Conservation (phyloP, 768 basidiomycete genomes). For the Jaapia argillacea region DNA sequence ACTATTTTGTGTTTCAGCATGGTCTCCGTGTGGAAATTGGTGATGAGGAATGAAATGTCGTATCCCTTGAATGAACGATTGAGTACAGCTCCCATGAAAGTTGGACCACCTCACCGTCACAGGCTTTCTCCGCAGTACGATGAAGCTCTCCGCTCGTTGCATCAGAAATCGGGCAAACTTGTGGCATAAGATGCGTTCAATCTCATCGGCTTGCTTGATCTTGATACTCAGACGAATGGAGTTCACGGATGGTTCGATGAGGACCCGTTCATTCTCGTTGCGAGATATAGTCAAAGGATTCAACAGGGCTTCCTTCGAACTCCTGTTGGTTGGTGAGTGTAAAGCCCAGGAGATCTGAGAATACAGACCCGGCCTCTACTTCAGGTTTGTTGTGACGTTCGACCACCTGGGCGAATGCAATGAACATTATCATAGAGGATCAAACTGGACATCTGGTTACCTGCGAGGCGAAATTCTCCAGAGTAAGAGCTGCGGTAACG, state of each 20-base stretch:
- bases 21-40: slow-evolving; percentile 92
- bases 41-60: slow-evolving; percentile 97
- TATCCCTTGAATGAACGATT: slow-evolving; percentile 57
- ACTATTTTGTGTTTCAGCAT: slow-evolving; percentile 99
- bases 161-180: slow-evolving; percentile 99
- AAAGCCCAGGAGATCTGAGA: neutral
- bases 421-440: neutral
- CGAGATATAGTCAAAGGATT: slow-evolving; percentile 92
- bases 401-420: slow-evolving; percentile 53
- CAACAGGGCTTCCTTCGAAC: slow-evolving; percentile 89
- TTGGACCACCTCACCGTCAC: slow-evolving; percentile 49
- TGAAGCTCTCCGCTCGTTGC: slow-evolving; percentile 95
- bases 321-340: slow-evolving; percentile 31
- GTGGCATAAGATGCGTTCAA: slow-evolving; percentile 93
- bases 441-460: slow-evolving; percentile 26
- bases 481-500: slow-evolving; percentile 91
- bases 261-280: slow-evolving; percentile 93
- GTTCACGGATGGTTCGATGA: slow-evolving; percentile 97
- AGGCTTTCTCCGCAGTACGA: slow-evolving; percentile 92
- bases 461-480: slow-evolving; percentile 98
- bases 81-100: neutral
- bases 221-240: slow-evolving; percentile 94
- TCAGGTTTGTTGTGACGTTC: slow-evolving; percentile 98
- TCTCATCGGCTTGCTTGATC: slow-evolving; percentile 99
- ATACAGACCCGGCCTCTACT: slow-evolving; percentile 68